phyloP scores from a whole-genome alignment of 495 filamentous ascomycete species.

The Lindgomyces ingoldianus region DNA sequence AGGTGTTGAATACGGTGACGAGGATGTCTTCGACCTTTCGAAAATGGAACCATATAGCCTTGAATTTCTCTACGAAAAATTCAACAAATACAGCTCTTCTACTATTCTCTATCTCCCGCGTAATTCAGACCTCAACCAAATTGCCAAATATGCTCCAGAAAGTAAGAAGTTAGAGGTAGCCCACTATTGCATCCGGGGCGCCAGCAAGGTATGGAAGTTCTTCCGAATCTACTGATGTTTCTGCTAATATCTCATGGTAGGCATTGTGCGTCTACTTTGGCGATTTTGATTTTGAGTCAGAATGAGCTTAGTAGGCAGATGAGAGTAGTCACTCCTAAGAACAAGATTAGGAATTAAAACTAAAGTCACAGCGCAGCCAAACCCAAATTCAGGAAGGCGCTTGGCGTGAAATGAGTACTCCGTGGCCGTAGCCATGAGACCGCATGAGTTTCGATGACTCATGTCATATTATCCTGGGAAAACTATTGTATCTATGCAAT shows the following conservation, averaged over 20 bases:
- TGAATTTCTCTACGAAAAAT: slow-evolving; percentile 60
- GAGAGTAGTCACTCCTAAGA: not conserved
- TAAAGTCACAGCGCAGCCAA: no score
- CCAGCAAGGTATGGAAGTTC: slow-evolving; percentile 66
- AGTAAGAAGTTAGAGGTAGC: slow-evolving; percentile 64
- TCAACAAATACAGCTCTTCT: slow-evolving; percentile 53
- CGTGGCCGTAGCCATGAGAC: no score
- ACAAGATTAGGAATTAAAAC: not conserved
- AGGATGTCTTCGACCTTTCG: slow-evolving; percentile 78
- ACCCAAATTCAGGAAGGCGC: no score
- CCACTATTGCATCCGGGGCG: slow-evolving; percentile 89
- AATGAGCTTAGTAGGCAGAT: not conserved
- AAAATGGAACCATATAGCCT: slow-evolving; percentile 87
- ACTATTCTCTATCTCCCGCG: slow-evolving; percentile 83
- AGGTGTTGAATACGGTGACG: slow-evolving; percentile 76
- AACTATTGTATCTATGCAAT: no score
- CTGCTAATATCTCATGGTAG: slow-evolving; percentile 18
- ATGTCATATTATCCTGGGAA: no score
- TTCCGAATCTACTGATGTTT: slow-evolving; percentile 12
- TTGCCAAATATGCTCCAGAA: slow-evolving; percentile 63
- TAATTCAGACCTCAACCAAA: slow-evolving; percentile 80
- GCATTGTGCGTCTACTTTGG: slow-evolving; percentile 61
- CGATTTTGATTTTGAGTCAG: slow-evolving; percentile 41
- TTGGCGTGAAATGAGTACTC: no score
- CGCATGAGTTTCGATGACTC: no score